phyloP scores from a whole-genome alignment of 208 protist genomes.

The Acanthamoeba royreba region DNA sequence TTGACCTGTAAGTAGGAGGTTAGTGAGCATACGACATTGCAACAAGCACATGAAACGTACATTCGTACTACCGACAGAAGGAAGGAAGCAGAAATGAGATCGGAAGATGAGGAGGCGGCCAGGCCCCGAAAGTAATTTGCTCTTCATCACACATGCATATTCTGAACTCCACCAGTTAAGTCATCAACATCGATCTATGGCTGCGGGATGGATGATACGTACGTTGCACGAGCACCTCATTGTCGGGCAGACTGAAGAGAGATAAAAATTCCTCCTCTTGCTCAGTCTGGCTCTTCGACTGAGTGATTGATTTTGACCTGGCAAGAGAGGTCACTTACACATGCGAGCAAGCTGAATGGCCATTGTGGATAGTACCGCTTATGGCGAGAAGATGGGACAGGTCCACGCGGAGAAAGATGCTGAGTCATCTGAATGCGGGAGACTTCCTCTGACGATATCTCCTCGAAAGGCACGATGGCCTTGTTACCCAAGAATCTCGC shows the following conservation, averaged over 20 bases:
- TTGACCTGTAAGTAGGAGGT: no score
- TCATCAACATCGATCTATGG: not conserved
- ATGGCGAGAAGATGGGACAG: not conserved
- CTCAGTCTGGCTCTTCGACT: not conserved
- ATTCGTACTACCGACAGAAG: not conserved
- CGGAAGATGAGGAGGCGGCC: not conserved
- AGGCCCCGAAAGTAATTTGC: not conserved
- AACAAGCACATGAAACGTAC: not conserved
- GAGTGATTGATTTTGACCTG: not conserved
- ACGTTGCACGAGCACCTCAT: not conserved
- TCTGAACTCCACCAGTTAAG: not conserved
- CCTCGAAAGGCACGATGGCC: not conserved
- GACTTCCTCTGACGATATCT: not conserved
- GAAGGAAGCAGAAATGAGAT: conserved; percentile 15
- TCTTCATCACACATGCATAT: not conserved
- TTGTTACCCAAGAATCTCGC: not conserved
- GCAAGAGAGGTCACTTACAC: not conserved
- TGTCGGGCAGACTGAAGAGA: not conserved
- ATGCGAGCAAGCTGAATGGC: not conserved
- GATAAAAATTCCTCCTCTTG: not conserved
- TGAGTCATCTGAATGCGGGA: not conserved
- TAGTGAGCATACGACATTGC: no score
- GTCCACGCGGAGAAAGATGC: not conserved
- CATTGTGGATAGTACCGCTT: not conserved
- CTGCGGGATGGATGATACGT: not conserved